Evolutionary conservation across 345 rosid genomes (phyloP).

Genomic region (Sonneratia alba): DNA sequence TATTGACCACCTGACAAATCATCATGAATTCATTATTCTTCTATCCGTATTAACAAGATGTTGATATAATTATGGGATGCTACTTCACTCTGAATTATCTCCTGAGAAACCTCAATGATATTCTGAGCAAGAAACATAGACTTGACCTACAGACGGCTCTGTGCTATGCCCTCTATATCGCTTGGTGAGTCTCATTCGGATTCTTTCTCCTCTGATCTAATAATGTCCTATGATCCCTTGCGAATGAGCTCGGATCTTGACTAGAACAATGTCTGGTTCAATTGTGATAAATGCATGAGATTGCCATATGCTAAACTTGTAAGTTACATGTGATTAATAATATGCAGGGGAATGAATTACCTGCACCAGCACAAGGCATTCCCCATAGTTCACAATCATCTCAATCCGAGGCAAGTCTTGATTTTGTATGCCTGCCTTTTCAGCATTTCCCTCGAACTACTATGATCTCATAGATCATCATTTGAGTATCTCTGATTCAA

Average conservation of each 20-base stretch:
- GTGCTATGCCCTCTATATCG: constrained; percentile 50
- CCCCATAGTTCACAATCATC: constrained; percentile 51
- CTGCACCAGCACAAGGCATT: constrained; percentile 53
- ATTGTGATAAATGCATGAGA: neutral
- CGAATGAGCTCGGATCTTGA: neutral
- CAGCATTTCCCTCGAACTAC: no score
- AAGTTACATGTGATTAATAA: neutral
- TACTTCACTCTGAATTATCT: constrained; percentile 5
- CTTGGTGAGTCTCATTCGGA: constrained; percentile 20
- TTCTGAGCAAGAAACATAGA: constrained; percentile 22
- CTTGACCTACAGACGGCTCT: constrained; percentile 39
- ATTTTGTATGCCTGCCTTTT: neutral
- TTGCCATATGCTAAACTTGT: neutral
- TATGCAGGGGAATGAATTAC: constrained; percentile 54
- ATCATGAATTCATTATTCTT: no score
- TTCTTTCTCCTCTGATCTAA: no score
- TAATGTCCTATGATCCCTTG: neutral
- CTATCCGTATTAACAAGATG: neutral
- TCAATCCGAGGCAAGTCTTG: constrained; percentile 28
- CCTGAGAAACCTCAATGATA: constrained; percentile 36
- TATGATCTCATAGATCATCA: no score
- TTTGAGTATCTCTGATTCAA: no score
- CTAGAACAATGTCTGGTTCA: neutral
- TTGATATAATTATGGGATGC: neutral
- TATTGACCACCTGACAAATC: neutral